phyloP scores from a whole-genome alignment of 768 basidiomycete genomes.

The Stropharia rugosoannulata region DNA sequence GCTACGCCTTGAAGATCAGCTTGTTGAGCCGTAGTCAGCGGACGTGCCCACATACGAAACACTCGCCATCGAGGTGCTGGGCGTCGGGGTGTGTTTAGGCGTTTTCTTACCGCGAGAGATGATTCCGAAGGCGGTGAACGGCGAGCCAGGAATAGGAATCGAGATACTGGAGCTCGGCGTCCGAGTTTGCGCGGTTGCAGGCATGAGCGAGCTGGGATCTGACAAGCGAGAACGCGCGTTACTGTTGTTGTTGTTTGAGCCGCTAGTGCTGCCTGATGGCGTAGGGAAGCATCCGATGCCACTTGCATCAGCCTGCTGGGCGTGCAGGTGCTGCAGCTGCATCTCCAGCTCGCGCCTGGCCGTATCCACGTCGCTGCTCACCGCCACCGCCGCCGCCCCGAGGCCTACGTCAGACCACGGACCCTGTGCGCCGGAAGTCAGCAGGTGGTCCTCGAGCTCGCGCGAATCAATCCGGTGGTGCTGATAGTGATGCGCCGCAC shows the following conservation, averaged over 20 bases:
- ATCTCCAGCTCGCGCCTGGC: background rate
- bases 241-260: background rate
- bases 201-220: background rate
- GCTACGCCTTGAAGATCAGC: background rate
- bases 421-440: no score
- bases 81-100: constrained; percentile 1
- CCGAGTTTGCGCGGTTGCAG: background rate
- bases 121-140: constrained; percentile 6
- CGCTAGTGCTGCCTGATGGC: background rate
- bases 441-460: no score
- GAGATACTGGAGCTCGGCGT: constrained; percentile 3
- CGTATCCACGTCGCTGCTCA: constrained; percentile 1
- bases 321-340: background rate
- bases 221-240: background rate
- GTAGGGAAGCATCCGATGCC: background rate
- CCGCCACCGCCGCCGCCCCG: constrained; percentile 2
- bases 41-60: background rate
- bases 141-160: constrained; percentile 1
- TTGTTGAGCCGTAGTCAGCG: background rate
- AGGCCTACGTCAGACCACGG: no score
- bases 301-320: background rate
- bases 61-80: background rate
- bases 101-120: background rate
- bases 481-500: no score
- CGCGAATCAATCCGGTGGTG: no score